Evolutionary conservation across 345 rosid species (phyloP), one percentile per base, ranked within the genome.

Genomic region (Trapa bicornis): DNA sequence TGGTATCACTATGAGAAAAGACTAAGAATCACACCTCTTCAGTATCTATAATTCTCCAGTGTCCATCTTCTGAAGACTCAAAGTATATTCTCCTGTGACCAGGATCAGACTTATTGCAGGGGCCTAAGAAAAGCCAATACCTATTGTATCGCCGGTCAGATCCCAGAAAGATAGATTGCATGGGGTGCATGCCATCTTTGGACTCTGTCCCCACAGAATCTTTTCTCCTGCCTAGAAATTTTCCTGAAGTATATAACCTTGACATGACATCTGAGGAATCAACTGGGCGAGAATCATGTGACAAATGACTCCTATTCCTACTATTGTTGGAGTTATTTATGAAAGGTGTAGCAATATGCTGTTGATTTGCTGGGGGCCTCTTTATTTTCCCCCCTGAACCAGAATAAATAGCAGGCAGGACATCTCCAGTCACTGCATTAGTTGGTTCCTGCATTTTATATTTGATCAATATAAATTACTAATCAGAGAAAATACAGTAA

Each of bases 31-130:
- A 68, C 80, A 91, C 99, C 92, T 91, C 95, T 82, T 77, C 82
- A 32, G 86, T 78, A 78, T 86, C 93, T 68, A 94, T 84, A 69
- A 94, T 88, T 81, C 87, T 87, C 99, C 99, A 94, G 80, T 86
- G 92, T 68, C 99, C 97, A 81, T 91, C 96, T 81, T 94, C 97
- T 69, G 97, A 91, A 69, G 99, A 94, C 80, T 94, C 99, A 76
- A 91, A 87, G 76, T 89, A 94, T 71, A 94, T 81, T 76, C 96
- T 87, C 82, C 77, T 91, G 79, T 94, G 99, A 56, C 99, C 99
- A 37, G 97, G 91, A 74, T 91, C 99, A 82, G 61, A 70, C 67
- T 75, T 70, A 75, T 78, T 80, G 82, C 99, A 94, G 7, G 99
- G 96, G 67, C 96, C 97, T 84, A 94, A 81, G 84, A 94, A 91